These are phyloP conservation scores for Beauveria pseudobassiana DNA, from an alignment of 2,329 filamentous ascomycete species.

Conservation along the genomic window DNA sequence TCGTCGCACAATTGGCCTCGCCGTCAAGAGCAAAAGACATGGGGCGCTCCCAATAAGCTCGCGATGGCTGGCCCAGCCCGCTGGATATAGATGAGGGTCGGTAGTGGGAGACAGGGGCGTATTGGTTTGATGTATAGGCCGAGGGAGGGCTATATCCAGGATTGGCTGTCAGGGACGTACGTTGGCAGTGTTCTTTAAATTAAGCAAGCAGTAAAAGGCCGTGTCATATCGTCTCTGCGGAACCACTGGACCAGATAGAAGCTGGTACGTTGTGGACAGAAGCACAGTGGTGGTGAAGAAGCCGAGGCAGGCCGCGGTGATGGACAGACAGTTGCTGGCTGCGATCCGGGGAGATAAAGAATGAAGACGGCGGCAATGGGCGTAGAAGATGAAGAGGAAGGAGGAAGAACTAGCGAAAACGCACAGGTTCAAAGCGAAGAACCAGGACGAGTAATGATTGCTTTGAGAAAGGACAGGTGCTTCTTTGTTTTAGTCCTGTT, in stretches of 20 bases:
- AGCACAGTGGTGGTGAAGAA: background rate
- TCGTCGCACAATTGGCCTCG: background rate
- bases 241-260: background rate
- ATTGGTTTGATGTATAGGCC: background rate
- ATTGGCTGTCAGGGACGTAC: background rate
- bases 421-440: background rate
- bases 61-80: conserved; percentile 1
- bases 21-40: background rate
- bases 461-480: conserved; percentile 1
- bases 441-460: background rate
- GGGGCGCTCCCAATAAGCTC: background rate
- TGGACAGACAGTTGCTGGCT: background rate
- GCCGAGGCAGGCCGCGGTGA: background rate
- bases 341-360: background rate
- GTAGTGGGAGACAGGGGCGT: conserved; percentile 1
- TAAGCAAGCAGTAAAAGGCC: background rate
- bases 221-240: conserved; percentile 7
- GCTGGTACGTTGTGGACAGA: background rate
- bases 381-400: background rate
- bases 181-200: background rate
- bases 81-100: conserved; percentile 7
- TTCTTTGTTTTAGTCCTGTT: conserved; percentile 9
- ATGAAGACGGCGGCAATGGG: background rate
- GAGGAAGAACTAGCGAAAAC: background rate
- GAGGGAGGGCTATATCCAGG: background rate